A percentile compares a stretch with the other conserved stretches of the same genome.
Evolutionary conservation across 2,329 filamentous ascomycete genomes (phyloP).

Genomic region (Lecanosticta acicola): DNA sequence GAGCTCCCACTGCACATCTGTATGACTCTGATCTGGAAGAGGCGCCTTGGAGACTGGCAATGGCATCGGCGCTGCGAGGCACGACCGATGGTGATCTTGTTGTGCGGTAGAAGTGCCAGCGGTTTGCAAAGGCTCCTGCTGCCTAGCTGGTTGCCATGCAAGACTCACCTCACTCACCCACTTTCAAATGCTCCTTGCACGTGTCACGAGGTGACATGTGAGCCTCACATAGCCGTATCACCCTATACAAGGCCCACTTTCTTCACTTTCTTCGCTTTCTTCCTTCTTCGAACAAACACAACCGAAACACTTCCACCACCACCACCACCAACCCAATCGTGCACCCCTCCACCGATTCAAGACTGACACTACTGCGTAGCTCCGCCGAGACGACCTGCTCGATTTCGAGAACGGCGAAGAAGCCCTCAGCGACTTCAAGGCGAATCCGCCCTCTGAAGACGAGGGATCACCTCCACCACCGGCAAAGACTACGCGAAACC

Average conservation of each 20-base stretch:
- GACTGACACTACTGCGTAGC: conserved; percentile 29
- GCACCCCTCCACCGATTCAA: neutral
- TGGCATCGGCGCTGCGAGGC: too few relatives aligned
- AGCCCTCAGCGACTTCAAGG: conserved; percentile 40
- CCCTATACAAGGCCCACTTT: too few relatives aligned
- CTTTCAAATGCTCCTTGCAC: too few relatives aligned
- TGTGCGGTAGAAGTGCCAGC: too few relatives aligned
- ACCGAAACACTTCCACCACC: neutral
- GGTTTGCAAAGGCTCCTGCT: too few relatives aligned
- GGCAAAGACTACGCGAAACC: conserved; percentile 4
- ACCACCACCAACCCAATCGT: neutral
- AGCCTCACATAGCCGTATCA: too few relatives aligned
- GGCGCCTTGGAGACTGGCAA: too few relatives aligned
- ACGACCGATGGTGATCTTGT: too few relatives aligned
- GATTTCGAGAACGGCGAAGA: conserved; percentile 42
- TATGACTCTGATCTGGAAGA: too few relatives aligned
- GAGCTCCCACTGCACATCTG: neutral
- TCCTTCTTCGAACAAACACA: neutral
- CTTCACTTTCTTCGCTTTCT: neutral
- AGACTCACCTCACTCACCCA: too few relatives aligned
- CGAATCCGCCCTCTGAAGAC: conserved; percentile 16
- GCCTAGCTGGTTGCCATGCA: too few relatives aligned
- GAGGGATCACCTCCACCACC: conserved; percentile 3
- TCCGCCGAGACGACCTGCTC: conserved; percentile 43
- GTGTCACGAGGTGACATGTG: too few relatives aligned